A percentile compares a stretch with the other conserved stretches of the same genome.
These are phyloP conservation scores for Sphaerulina vaccinii DNA, from an alignment of 2,329 filamentous ascomycete genomes.

Conservation along the genomic window DNA sequence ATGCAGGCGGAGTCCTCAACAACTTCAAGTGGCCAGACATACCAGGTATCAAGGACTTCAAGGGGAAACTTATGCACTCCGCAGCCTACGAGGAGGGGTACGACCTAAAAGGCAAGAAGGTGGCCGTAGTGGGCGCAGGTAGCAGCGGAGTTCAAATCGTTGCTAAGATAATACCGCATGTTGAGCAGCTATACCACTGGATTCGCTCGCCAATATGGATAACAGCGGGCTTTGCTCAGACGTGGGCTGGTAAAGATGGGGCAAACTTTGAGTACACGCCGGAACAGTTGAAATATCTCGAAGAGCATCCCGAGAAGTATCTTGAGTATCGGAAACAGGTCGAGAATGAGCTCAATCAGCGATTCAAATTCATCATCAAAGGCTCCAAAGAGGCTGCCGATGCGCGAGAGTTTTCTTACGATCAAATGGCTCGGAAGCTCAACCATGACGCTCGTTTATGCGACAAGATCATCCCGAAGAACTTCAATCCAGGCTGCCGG, in stretches of 20 bases:
- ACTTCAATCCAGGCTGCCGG: conserved; percentile 45
- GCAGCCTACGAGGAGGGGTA: conserved; percentile 46
- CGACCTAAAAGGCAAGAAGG: conserved; percentile 40
- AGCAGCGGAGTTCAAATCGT: conserved; percentile 47
- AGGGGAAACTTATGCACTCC: conserved; percentile 46
- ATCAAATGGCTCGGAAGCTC: conserved; percentile 44
- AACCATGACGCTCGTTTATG: conserved; percentile 41
- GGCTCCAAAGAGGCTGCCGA: conserved; percentile 47
- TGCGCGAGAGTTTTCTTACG: conserved; percentile 42
- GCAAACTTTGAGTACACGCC: conserved; percentile 49
- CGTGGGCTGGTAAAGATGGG: conserved; percentile 48
- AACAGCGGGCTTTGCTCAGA: conserved; percentile 49
- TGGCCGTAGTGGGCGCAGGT: conserved; percentile 46
- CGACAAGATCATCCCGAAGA: conserved; percentile 49
- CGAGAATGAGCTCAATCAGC: conserved; percentile 52
- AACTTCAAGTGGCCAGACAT: conserved; percentile 48
- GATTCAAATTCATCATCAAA: conserved; percentile 56
- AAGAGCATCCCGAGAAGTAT: conserved; percentile 45
- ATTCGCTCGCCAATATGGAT: conserved; percentile 50
- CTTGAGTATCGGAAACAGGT: conserved; percentile 50
- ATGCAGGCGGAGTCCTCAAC: conserved; percentile 47
- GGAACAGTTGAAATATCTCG: conserved; percentile 42
- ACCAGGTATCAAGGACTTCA: conserved; percentile 43
- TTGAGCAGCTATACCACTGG: conserved; percentile 43
- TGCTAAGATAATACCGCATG: conserved; percentile 42